A percentile compares a stretch with the other conserved stretches of the same genome.
phyloP scores from a whole-genome alignment of 495 filamentous ascomycete genomes.

The Platismatia glauca region DNA sequence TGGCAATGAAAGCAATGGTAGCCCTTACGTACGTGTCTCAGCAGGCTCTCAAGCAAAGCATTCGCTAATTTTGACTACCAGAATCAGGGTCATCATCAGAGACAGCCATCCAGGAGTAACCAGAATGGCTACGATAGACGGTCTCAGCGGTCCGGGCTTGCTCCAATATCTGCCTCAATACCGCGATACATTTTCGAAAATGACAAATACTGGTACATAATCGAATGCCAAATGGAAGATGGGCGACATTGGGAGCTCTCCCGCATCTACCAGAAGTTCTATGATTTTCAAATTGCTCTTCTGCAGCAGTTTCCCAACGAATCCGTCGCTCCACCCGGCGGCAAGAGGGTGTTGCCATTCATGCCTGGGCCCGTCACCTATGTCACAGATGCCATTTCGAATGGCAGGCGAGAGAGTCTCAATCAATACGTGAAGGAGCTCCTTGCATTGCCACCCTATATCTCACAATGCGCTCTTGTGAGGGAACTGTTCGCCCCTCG shows the following conservation, averaged over 20 bases:
- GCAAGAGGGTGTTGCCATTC: conserved; percentile 79
- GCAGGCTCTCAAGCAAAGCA: conserved; percentile 12
- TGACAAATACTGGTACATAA: conserved; percentile 97
- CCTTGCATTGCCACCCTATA: conserved; percentile 71
- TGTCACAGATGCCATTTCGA: conserved; percentile 93
- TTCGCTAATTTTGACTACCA: neutral
- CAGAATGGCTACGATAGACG: conserved; percentile 26
- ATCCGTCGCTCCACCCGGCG: conserved; percentile 69
- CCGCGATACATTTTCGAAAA: conserved; percentile 93
- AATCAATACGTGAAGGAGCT: conserved; percentile 93
- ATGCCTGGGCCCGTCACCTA: conserved; percentile 98
- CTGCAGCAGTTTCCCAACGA: conserved; percentile 90
- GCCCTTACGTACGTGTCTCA: conserved; percentile 35
- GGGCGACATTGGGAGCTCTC: conserved; percentile 86
- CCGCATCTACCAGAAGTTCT: conserved; percentile 95
- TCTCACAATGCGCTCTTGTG: conserved; percentile 71
- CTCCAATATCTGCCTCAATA: conserved; percentile 70
- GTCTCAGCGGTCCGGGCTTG: conserved; percentile 33
- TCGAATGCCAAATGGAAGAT: conserved; percentile 86
- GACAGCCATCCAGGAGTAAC: conserved; percentile 38
- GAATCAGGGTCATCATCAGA: conserved; percentile 35
- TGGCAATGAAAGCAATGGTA: conserved; percentile 37
- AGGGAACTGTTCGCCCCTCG: conserved; percentile 84
- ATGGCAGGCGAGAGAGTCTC: conserved; percentile 80
- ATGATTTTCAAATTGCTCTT: conserved; percentile 95